phyloP scores from a whole-genome alignment of 768 basidiomycete genomes.

The Mycena galopus region DNA sequence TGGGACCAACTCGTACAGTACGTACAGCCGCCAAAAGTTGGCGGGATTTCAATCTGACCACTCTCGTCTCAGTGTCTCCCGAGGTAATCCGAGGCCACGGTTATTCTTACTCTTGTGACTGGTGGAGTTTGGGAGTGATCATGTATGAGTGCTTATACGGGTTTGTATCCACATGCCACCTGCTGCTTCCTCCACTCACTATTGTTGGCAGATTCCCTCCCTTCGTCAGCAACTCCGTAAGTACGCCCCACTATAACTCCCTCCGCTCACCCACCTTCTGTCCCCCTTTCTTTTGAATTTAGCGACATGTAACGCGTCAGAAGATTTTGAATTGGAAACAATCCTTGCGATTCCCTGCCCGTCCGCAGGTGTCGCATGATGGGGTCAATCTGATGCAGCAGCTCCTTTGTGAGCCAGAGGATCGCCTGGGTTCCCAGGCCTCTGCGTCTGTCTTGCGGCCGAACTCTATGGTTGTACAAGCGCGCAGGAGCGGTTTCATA shows the following conservation, averaged over 20 bases:
- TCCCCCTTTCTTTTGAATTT: no score
- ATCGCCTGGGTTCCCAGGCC: conserved; percentile 86
- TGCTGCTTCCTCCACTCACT: conserved; percentile 29
- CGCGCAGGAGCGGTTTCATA: conserved; percentile 82
- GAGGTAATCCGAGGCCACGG: conserved; percentile 93
- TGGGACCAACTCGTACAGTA: conserved; percentile 90
- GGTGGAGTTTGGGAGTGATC: conserved; percentile 98
- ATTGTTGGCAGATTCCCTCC: conserved; percentile 82
- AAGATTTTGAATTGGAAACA: conserved; percentile 98
- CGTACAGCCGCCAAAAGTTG: conserved; percentile 50
- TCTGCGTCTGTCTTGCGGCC: conserved; percentile 78
- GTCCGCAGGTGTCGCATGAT: conserved; percentile 88
- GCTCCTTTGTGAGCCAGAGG: conserved; percentile 95
- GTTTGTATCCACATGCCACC: conserved; percentile 57
- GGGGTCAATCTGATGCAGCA: conserved; percentile 90
- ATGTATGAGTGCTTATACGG: conserved; percentile 96
- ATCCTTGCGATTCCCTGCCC: conserved; percentile 86
- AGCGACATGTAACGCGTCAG: conserved; percentile 95
- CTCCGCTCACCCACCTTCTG: conserved; percentile 36
- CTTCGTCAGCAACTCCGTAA: conserved; percentile 93
- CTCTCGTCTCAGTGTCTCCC: conserved; percentile 76
- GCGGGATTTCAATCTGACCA: conserved; percentile 36
- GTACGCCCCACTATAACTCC: conserved; percentile 42
- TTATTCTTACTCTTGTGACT: conserved; percentile 95
- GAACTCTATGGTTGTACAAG: conserved; percentile 81